phyloP scores from a whole-genome alignment of 805 yeast species.

The Maudiozyma bulderi region DNA sequence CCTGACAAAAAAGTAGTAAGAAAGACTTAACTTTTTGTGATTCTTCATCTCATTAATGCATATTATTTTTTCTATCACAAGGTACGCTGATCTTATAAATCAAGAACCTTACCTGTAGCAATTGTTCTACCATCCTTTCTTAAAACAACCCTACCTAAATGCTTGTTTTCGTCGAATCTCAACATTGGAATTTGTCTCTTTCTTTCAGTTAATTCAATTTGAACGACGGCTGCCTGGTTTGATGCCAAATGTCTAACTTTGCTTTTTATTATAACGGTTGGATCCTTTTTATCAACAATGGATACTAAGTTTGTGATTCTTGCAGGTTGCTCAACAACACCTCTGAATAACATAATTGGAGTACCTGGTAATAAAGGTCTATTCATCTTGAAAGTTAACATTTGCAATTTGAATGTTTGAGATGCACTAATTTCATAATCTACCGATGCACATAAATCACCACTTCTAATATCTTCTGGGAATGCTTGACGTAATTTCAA shows the following conservation, averaged over 20 bases:
- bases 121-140: constrained; percentile 97
- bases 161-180: constrained; percentile 77
- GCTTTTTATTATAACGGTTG: constrained; percentile 81
- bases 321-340: constrained; percentile 64
- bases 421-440: constrained; percentile 39
- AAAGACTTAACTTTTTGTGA: background rate
- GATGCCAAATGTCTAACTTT: constrained; percentile 91
- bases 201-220: constrained; percentile 91
- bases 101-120: constrained; percentile 92
- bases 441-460: constrained; percentile 53
- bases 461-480: constrained; percentile 43
- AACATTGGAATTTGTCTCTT: constrained; percentile 88
- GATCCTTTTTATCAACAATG: constrained; percentile 64
- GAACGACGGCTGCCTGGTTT: constrained; percentile 92
- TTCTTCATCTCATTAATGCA: background rate
- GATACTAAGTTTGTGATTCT: constrained; percentile 42
- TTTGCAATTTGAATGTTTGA: constrained; percentile 43
- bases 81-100: constrained; percentile 21
- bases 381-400: constrained; percentile 54
- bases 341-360: constrained; percentile 66
- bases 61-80: background rate
- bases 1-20: too few species aligned
- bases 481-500: constrained; percentile 31
- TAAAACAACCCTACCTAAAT: constrained; percentile 88
- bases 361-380: constrained; percentile 76